Evolutionary conservation across 306 rosid species (phyloP).

Genomic region (Gleditsia sinensis): DNA sequence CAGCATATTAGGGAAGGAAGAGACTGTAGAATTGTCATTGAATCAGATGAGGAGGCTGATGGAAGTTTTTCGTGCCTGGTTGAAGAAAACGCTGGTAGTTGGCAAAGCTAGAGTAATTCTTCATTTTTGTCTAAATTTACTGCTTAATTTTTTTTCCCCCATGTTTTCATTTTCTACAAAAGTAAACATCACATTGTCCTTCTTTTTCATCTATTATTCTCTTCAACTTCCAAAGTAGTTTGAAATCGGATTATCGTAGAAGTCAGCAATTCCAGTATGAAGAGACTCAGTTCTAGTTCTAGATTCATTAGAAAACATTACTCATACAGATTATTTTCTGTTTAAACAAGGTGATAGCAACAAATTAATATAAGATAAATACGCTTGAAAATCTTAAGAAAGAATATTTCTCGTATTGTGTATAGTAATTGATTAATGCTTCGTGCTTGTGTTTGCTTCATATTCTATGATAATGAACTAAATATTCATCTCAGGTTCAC

Average conservation of each 20-base stretch:
- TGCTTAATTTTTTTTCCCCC: conserved; percentile 2
- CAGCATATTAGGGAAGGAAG: conserved; percentile 55
- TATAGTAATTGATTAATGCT: neutral
- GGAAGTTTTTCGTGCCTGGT: conserved; percentile 71
- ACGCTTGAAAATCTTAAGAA: neutral
- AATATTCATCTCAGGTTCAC: neutral
- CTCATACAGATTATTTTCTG: neutral
- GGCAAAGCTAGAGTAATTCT: conserved; percentile 29
- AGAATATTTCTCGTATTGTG: neutral
- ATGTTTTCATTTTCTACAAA: neutral
- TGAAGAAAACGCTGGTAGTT: conserved; percentile 65
- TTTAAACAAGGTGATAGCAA: conserved; percentile 11
- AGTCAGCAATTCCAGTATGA: neutral
- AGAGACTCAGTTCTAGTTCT: neutral
- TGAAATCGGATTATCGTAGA: neutral
- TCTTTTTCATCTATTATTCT: neutral
- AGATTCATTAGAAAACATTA: conserved; percentile 2
- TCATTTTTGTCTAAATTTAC: neutral
- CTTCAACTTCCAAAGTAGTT: neutral
- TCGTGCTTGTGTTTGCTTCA: conserved; percentile 12
- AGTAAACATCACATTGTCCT: neutral
- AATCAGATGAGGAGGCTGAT: conserved; percentile 83
- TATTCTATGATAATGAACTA: neutral
- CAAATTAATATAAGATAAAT: neutral
- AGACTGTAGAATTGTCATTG: conserved; percentile 64